Conservation (phyloP, 495 filamentous ascomycete species). For the Rhypophila decipiens region DNA sequence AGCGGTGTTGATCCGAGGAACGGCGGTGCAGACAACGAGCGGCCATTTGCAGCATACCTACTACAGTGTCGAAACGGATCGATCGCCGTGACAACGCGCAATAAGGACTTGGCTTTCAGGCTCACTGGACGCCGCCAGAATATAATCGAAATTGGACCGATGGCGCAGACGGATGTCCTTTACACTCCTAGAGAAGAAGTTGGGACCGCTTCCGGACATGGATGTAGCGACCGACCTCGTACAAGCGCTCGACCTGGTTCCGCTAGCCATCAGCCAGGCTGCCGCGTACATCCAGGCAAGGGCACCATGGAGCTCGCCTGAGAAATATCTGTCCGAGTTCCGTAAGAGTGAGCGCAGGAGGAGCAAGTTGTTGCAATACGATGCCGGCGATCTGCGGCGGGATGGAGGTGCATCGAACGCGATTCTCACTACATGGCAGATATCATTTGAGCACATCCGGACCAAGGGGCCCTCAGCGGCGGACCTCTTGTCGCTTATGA, state of each 20-base stretch:
- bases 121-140: neutral
- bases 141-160: neutral
- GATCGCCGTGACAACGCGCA: neutral
- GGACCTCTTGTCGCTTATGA: constrained; percentile 33
- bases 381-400: constrained; percentile 2
- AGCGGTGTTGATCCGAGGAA: too few relatives aligned
- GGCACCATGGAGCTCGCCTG: constrained; percentile 14
- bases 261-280: constrained; percentile 35
- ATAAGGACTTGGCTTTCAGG: neutral
- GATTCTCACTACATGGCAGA: neutral
- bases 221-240: constrained; percentile 21
- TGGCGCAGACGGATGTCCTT: constrained; percentile 18
- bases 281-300: constrained; percentile 30
- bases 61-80: neutral
- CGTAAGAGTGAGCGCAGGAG: constrained; percentile 23
- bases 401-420: neutral
- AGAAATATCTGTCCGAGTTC: constrained; percentile 36
- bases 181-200: constrained; percentile 24
- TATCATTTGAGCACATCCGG: constrained; percentile 2
- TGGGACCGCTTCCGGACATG: constrained; percentile 14
- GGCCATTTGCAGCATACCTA: neutral
- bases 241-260: constrained; percentile 36
- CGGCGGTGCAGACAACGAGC: neutral
- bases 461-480: constrained; percentile 19
- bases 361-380: constrained; percentile 21